Evolutionary conservation across 768 basidiomycete genomes (phyloP).

Genomic region (Hirschioporus abietinus): DNA sequence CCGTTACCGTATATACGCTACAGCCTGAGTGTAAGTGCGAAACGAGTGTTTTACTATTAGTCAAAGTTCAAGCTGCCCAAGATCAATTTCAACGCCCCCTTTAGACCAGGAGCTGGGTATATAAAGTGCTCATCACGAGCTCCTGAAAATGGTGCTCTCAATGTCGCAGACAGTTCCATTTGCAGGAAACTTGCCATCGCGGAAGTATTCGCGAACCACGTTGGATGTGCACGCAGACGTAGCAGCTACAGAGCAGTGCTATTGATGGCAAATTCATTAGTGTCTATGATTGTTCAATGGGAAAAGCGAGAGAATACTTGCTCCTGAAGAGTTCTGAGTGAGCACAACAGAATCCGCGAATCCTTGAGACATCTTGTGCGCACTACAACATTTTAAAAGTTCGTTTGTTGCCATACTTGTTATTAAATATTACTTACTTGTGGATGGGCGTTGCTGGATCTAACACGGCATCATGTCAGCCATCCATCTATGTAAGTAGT

Average conservation of each 20-base stretch:
- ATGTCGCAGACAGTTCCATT: conserved; percentile 20
- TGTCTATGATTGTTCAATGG: neutral
- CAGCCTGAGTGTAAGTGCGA: too few species aligned
- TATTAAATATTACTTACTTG: conserved; percentile 1
- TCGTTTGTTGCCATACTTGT: neutral
- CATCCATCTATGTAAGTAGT: neutral
- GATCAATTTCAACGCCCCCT: neutral
- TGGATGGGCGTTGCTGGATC: neutral
- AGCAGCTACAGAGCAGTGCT: conserved; percentile 18
- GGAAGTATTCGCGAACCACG: conserved; percentile 20
- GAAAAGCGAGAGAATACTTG: neutral
- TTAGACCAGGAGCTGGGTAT: neutral
- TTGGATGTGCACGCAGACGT: conserved; percentile 18
- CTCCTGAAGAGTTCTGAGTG: neutral
- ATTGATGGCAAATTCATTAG: neutral
- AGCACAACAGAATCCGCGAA: neutral
- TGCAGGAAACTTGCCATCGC: conserved; percentile 19
- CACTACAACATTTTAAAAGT: neutral
- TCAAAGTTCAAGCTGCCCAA: too few species aligned
- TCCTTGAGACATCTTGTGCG: conserved; percentile 3
- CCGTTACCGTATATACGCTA: too few species aligned
- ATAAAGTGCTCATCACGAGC: neutral
- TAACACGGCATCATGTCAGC: neutral
- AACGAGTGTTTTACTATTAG: too few species aligned
- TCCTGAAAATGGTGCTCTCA: conserved; percentile 12